phyloP scores from a whole-genome alignment of 495 filamentous ascomycete genomes.

The Aspergillus campestris region DNA sequence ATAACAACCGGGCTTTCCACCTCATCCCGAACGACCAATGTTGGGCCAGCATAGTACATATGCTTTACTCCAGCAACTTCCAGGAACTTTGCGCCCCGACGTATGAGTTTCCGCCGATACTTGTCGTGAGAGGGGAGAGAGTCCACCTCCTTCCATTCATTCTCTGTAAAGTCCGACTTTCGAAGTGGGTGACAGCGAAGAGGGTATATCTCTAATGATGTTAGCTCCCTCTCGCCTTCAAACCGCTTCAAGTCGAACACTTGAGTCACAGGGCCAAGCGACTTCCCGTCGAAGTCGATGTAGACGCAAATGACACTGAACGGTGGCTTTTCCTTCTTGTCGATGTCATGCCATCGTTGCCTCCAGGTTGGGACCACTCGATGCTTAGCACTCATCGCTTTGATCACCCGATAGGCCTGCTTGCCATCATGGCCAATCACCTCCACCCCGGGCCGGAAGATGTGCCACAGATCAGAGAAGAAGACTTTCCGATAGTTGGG shows the following conservation, averaged over 20 bases:
- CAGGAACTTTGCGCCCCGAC: constrained; percentile 26
- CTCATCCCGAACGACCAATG: constrained; percentile 24
- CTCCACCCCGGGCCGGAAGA: constrained; percentile 28
- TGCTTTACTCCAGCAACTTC: constrained; percentile 22
- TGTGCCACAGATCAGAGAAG: constrained; percentile 34
- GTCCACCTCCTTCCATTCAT: background rate
- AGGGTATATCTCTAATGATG: constrained; percentile 28
- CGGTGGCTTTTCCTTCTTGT: constrained; percentile 4
- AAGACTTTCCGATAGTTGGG: constrained; percentile 13
- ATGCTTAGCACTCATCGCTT: constrained; percentile 13
- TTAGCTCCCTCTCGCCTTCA: constrained; percentile 26
- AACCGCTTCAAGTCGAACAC: constrained; percentile 18
- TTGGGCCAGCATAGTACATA: constrained; percentile 36
- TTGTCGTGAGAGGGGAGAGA: background rate
- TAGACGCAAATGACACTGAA: constrained; percentile 25
- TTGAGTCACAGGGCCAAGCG: constrained; percentile 28
- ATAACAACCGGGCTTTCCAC: constrained; percentile 44
- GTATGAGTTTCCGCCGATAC: constrained; percentile 12
- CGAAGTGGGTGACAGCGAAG: constrained; percentile 14
- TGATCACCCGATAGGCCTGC: constrained; percentile 22
- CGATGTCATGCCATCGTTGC: constrained; percentile 5
- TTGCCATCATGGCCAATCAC: constrained; percentile 12
- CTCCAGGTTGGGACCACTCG: background rate
- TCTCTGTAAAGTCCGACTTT: constrained; percentile 6
- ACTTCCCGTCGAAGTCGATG: constrained; percentile 35